These are phyloP conservation scores for Ophiostoma triangulosporum DNA, from an alignment of 2,329 filamentous ascomycete genomes.

Conservation along the genomic window DNA sequence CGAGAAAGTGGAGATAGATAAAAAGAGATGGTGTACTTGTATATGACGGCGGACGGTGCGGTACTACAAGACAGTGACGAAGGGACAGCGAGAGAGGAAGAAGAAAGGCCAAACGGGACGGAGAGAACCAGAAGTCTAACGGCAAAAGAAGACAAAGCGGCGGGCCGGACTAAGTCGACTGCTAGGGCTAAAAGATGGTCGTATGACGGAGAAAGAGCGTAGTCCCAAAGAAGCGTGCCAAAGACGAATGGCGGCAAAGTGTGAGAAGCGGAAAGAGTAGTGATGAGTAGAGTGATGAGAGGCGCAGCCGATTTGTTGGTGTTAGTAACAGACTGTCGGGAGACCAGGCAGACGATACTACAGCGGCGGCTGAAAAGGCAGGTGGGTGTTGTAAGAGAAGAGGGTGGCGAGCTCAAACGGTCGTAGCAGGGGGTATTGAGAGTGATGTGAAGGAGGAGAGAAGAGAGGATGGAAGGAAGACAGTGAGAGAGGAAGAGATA, in stretches of 20 bases:
- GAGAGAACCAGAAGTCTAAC: slow-evolving; percentile 1
- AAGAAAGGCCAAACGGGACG: not conserved
- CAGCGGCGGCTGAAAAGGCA: not conserved
- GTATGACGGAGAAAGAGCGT: not conserved
- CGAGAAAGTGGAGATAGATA: not conserved
- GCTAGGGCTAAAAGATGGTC: not conserved
- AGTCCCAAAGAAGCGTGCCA: not conserved
- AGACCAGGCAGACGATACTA: not conserved
- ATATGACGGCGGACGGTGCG: not conserved
- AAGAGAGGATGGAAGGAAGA: not conserved
- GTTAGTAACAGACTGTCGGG: not conserved
- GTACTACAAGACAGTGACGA: not conserved
- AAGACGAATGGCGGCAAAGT: not conserved
- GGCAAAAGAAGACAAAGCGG: not conserved
- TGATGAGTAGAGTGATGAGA: not conserved
- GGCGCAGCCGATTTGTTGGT: not conserved
- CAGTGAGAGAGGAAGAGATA: not conserved
- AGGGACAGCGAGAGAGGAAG: not conserved
- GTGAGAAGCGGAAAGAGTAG: not conserved
- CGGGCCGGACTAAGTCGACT: not conserved
- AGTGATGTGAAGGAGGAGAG: not conserved
- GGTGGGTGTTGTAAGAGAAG: not conserved
- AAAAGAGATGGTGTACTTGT: not conserved
- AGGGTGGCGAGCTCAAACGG: not conserved
- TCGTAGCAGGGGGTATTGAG: not conserved